Percentiles rank a stretch among this genome's conserved stretches.
Conservation (phyloP, 768 basidiomycete species). For the Lanmaoa pseudosensibilis region DNA sequence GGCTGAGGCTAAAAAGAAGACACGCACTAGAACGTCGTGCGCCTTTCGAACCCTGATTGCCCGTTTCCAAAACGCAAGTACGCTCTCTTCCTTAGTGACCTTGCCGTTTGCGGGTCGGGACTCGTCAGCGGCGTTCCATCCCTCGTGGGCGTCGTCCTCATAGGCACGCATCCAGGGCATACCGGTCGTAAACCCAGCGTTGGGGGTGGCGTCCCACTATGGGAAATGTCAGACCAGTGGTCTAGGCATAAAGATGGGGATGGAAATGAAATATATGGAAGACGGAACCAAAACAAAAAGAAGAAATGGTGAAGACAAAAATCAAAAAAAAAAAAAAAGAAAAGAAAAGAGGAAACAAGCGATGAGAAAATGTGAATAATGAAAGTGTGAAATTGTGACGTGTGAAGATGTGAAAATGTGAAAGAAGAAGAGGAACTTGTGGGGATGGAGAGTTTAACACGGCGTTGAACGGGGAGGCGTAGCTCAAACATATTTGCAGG, state of each 20-base stretch:
- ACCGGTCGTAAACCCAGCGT: slow-evolving; percentile 66
- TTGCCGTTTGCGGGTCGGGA: not conserved
- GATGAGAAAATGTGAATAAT: not conserved
- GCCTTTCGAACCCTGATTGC: slow-evolving; percentile 54
- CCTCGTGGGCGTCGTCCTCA: slow-evolving; percentile 52
- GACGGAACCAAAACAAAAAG: too few relatives aligned
- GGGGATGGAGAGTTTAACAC: not conserved
- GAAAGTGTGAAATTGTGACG: not conserved
- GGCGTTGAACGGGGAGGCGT: not conserved
- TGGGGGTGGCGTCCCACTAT: slow-evolving; percentile 54
- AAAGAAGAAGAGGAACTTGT: not conserved
- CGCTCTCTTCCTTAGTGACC: slow-evolving; percentile 43
- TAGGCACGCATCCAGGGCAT: slow-evolving; percentile 76
- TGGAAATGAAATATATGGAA: not conserved
- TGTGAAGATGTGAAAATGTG: not conserved
- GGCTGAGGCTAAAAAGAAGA: not conserved
- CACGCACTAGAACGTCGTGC: slow-evolving; percentile 51
- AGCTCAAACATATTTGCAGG: too few relatives aligned
- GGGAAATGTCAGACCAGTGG: not conserved
- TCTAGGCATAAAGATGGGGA: not conserved
- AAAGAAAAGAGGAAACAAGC: too few relatives aligned
- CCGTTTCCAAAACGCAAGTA: slow-evolving; percentile 59
- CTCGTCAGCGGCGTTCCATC: slow-evolving; percentile 49
- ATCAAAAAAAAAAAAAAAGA: not conserved
- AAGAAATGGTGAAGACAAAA: too few relatives aligned